Evolutionary conservation across 257 asterid genomes (phyloP).

Genomic region (Thymus quinquecostatus): DNA sequence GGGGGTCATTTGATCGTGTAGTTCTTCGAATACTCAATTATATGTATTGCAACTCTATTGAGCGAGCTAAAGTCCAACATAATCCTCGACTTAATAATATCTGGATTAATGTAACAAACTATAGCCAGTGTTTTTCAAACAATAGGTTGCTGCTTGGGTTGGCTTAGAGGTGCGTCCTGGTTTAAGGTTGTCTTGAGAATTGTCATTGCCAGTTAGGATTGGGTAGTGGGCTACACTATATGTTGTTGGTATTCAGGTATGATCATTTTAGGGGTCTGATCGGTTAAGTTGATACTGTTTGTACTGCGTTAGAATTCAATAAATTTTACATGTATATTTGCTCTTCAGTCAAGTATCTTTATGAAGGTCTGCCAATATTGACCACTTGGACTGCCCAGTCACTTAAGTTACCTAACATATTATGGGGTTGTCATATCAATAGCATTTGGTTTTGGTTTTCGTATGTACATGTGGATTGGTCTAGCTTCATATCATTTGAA

Average conservation of each 20-base stretch:
- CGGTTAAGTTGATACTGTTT: neutral
- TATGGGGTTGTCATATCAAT: neutral
- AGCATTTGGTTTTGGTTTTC: neutral
- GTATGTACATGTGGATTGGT: neutral
- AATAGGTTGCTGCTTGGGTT: neutral
- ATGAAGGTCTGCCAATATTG: neutral
- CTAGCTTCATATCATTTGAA: neutral
- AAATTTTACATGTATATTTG: neutral
- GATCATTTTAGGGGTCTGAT: neutral
- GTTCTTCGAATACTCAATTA: neutral
- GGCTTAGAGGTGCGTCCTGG: neutral
- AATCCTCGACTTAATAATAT: neutral
- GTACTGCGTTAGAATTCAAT: neutral
- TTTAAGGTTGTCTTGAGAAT: neutral
- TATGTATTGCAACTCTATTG: neutral
- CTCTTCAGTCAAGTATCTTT: neutral
- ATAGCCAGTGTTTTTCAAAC: neutral
- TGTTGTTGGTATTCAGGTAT: neutral
- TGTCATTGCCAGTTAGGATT: neutral
- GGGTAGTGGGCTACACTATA: neutral
- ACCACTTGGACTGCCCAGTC: neutral
- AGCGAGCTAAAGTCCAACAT: neutral
- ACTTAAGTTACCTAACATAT: neutral
- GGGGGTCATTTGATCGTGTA: neutral
- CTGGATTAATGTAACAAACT: neutral